Evolutionary conservation across 169 alveolate genomes (phyloP), one percentile per base, ranked within the genome.

Genomic region (Plasmodium berghei): DNA sequence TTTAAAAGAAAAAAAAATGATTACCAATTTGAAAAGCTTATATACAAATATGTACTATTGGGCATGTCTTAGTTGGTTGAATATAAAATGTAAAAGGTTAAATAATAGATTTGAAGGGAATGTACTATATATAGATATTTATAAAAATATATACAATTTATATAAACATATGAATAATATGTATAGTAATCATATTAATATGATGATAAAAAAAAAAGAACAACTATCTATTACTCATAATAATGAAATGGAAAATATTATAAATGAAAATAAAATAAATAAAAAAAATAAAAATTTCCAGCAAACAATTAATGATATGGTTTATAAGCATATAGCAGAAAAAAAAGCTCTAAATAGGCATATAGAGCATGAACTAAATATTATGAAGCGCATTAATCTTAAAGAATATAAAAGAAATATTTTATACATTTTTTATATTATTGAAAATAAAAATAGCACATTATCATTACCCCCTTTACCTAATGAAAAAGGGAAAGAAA

Each of bases 401-500:
- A 66, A 58, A 69, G 86, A 83, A 16, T 83, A 83, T 72, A 83
- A 83, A 61, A 16, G 70, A 20, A 71, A 83, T 56, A 83, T 83
- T n/a, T 83, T 69, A 8, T 69, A 83, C 58, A 83, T 83, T 14
- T 83, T 83, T 83, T 67, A 70, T 48, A 83, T 83, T 59, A 42
- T 83, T 34, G 49, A 40, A 5, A 83, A 61, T n/a, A 64, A 70
- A 34, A 26, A 72, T 8, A 58, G 48, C 18, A 42, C 46, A 9
- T 52, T 83, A 2, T 83, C 90, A 20, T 83, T 83, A 49, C 90
- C 90, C 22, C 90, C 90, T 42, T 34, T 83, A 14, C 90, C 90
- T 6, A 34, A 42, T 20, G 90, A 83, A 28, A 85, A 69, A 46
- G 45, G 42, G 9, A 28, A 56, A 49, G 24, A 69, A 42, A 54